phyloP scores from a whole-genome alignment of 257 asterid genomes.

The Dorcoceras hygrometricum region DNA sequence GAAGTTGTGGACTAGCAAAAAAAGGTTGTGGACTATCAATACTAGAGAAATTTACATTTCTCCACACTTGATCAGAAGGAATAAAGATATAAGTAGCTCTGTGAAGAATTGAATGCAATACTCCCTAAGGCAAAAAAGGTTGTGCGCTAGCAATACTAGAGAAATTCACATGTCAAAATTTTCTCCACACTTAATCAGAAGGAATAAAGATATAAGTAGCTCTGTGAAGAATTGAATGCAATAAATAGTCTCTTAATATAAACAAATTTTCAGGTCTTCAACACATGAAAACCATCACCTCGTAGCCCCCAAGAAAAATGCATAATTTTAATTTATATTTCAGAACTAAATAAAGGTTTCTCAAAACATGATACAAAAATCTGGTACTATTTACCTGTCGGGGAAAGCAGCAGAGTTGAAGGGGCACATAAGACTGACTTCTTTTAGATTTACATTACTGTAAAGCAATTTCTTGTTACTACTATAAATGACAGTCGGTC shows the following conservation, averaged over 20 bases:
- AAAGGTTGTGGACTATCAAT: neutral
- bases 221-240: neutral
- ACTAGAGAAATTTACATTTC: neutral
- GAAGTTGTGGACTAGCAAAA: neutral
- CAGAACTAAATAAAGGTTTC: conserved; percentile 12
- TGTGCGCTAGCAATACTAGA: no score
- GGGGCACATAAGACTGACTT: conserved; percentile 96
- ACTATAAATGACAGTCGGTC: conserved; percentile 96
- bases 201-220: neutral
- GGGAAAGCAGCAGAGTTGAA: conserved; percentile 98
- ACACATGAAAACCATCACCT: neutral
- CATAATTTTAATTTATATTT: neutral
- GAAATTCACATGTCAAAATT: neutral
- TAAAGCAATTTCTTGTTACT: conserved; percentile 95
- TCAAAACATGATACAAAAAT: conserved; percentile 22
- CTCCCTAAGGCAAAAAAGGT: no score
- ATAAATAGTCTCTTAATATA: neutral
- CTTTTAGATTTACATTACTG: conserved; percentile 94
- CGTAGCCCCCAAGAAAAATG: neutral
- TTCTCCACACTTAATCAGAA: neutral
- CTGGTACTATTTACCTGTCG: conserved; percentile 60
- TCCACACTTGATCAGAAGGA: neutral
- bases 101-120: neutral
- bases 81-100: neutral
- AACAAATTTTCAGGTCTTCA: neutral